Conservation (phyloP, 108 stramenopile genomes). For the Nitzschia sp. region DNA sequence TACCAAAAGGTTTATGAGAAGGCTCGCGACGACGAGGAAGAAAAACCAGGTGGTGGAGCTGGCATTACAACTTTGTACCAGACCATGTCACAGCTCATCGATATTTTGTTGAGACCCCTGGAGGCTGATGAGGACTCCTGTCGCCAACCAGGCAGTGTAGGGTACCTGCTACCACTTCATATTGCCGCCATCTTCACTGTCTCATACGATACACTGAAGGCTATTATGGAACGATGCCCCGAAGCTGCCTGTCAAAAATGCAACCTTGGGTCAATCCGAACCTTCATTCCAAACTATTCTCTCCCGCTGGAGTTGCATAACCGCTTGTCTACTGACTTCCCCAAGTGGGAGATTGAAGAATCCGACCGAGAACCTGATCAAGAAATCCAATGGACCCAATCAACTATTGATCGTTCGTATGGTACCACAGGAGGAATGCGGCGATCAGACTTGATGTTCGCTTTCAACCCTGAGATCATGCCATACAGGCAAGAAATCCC, state of each 20-base stretch:
- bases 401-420: slow-evolving; percentile 21
- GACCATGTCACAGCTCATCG: slow-evolving; percentile 49
- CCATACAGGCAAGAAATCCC: slow-evolving; percentile 42
- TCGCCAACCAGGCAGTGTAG: slow-evolving; percentile 42
- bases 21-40: slow-evolving; percentile 24
- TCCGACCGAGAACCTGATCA: slow-evolving; percentile 5
- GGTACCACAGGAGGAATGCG: slow-evolving; percentile 28
- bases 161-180: slow-evolving; percentile 57
- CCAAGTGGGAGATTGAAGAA: slow-evolving; percentile 49
- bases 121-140: slow-evolving; percentile 28
- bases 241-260: slow-evolving; percentile 45
- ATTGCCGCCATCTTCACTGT: slow-evolving; percentile 59
- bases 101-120: slow-evolving; percentile 48
- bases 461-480: slow-evolving; percentile 44
- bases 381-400: slow-evolving; percentile 28
- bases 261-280: slow-evolving; percentile 34
- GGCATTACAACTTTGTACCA: slow-evolving; percentile 46
- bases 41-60: neutral
- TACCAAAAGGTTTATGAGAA: slow-evolving; percentile 46
- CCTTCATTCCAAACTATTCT: slow-evolving; percentile 45
- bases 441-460: slow-evolving; percentile 58
- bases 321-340: slow-evolving; percentile 50
- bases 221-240: slow-evolving; percentile 46
- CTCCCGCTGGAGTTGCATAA: slow-evolving; percentile 49
- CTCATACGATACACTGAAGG: slow-evolving; percentile 31